Evolutionary conservation across 106 monocot genomes (phyloP), one percentile per base, ranked within the genome.

Genomic region (Triglochin maritima): DNA sequence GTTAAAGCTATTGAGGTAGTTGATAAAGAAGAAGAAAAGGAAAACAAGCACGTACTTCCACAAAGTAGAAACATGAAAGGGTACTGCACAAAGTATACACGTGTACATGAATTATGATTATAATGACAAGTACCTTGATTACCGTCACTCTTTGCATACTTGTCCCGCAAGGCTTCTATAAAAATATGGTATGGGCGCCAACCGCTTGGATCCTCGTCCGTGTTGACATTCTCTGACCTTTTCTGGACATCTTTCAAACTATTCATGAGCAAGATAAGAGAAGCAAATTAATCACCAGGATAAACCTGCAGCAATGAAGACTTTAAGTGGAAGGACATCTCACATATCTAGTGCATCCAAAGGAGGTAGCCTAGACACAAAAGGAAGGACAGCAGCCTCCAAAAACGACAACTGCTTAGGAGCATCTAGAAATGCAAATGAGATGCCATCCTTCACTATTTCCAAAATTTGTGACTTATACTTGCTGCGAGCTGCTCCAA

Each of bases 61-160:
- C 43, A 44, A 44, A 43, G 45, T 14, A 8, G 2, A 62, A 43
- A 62, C 2, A 10, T 9, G 8, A 44, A 14, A 2, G 13, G 41
- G 43, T 9, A 29, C 62, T 44, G 45, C 8, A 7, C 16, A 46
- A 69, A 47, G 16, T n/a, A n/a, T n/a, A n/a, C n/a, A n/a, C n/a
- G n/a, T n/a, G n/a, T n/a, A n/a, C n/a, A n/a, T n/a, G n/a, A n/a
- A n/a, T n/a, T n/a, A n/a, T n/a, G n/a, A n/a, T n/a, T n/a, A n/a
- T n/a, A n/a, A n/a, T n/a, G n/a, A n/a, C n/a, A n/a, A n/a, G n/a
- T 78, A 94, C 94, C 89, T 81, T 81, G 86, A 17, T 85, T 12
- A 43, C 57, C 77, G 17, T 96, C 95, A 70, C 82, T 90, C 71
- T 85, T 95, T 4, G 79, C 75, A 80, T 62, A 85, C 57, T 85